phyloP scores from a whole-genome alignment of 1,284 basidiomycete species.

The Bjerkandera adusta region DNA sequence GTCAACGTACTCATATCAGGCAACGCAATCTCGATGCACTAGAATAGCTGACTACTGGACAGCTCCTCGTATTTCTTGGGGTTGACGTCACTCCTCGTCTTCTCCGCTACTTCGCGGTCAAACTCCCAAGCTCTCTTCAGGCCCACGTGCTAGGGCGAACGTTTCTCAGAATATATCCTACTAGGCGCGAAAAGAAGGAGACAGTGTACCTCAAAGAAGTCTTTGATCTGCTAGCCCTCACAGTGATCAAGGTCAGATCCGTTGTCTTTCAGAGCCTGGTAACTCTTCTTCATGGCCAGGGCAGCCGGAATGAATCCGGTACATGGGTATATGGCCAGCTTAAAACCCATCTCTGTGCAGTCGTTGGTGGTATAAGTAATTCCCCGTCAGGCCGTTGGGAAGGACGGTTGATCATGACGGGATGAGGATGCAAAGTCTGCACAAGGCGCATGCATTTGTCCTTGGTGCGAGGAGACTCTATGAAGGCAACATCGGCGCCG shows the following conservation, averaged over 20 bases:
- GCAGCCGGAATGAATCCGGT: constrained; percentile 26
- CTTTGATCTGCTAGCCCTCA: constrained; percentile 25
- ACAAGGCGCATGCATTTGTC: constrained; percentile 23
- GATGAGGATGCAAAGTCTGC: constrained; percentile 23
- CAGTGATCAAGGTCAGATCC: constrained; percentile 23
- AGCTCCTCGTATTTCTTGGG: constrained; percentile 23
- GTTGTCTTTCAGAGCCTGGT: constrained; percentile 22
- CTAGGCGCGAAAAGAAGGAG: neutral
- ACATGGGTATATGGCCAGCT: constrained; percentile 25
- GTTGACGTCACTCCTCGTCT: constrained; percentile 18
- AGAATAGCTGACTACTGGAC: constrained; percentile 19
- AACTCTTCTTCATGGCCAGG: constrained; percentile 25
- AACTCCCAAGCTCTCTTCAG: constrained; percentile 22
- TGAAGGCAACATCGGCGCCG: constrained; percentile 26
- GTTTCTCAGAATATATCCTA: neutral
- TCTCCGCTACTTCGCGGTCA: constrained; percentile 20
- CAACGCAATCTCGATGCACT: neutral
- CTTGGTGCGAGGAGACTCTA: constrained; percentile 24
- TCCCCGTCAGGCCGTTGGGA: constrained; percentile 25
- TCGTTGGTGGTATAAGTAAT: constrained; percentile 24
- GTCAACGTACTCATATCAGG: neutral
- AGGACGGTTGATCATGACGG: constrained; percentile 28
- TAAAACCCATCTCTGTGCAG: constrained; percentile 25
- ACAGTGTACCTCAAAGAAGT: constrained; percentile 23
- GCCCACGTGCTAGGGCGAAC: constrained; percentile 18